phyloP scores from a whole-genome alignment of 768 basidiomycete genomes.

The Termitomyces sp. region DNA sequence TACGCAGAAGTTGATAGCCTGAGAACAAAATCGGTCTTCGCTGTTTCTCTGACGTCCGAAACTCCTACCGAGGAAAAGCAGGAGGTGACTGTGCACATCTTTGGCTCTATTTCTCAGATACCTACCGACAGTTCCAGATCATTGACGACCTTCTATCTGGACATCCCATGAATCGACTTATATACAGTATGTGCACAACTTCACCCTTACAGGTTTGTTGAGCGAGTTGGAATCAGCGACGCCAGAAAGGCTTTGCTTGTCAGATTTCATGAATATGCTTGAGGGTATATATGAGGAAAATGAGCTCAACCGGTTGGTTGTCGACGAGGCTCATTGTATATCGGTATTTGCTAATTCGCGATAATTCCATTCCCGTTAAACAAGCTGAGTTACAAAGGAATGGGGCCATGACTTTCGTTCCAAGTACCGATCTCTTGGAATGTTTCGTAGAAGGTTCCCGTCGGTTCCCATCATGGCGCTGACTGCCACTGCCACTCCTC shows the following conservation, averaged over 20 bases:
- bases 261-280: conserved; percentile 49
- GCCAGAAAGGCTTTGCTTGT: conserved; percentile 62
- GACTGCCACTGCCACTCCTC: conserved; percentile 75
- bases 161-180: conserved; percentile 50
- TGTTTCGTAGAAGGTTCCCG: conserved; percentile 60
- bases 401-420: conserved; percentile 81
- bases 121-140: conserved; percentile 37
- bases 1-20: conserved; percentile 58
- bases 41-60: conserved; percentile 64
- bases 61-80: conserved; percentile 47
- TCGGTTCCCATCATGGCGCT: conserved; percentile 82
- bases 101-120: not conserved
- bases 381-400: conserved; percentile 38
- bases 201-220: not conserved
- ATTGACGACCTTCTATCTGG: conserved; percentile 53
- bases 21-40: conserved; percentile 46
- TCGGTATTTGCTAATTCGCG: conserved; percentile 42
- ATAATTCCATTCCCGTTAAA: not conserved
- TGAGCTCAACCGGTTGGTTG: conserved; percentile 65
- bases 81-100: conserved; percentile 31
- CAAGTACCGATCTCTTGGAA: conserved; percentile 68
- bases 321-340: conserved; percentile 87
- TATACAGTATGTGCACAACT: conserved; percentile 55
- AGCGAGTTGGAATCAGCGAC: conserved; percentile 42
- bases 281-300: conserved; percentile 43